phyloP scores from a whole-genome alignment of 768 basidiomycete species.

The Auriscalpium orientale region DNA sequence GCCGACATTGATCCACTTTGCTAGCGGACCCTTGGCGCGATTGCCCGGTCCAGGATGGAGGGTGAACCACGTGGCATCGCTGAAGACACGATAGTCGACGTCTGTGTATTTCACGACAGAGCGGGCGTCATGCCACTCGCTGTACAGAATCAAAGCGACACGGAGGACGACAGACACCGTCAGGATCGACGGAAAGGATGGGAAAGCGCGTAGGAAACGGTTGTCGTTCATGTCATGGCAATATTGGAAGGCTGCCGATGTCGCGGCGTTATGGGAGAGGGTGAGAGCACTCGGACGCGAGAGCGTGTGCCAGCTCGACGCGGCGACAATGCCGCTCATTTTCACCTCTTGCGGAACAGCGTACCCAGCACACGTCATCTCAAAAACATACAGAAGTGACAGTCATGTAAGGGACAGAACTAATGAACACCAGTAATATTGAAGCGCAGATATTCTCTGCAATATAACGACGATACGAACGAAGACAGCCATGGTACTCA shows the following conservation, averaged over 20 bases:
- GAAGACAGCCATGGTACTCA: neutral
- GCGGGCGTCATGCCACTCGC: conserved; percentile 82
- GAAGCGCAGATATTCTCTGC: conserved; percentile 5
- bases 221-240: neutral
- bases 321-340: too few species aligned
- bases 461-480: neutral
- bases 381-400: neutral
- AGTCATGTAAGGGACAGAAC: neutral
- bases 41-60: conserved; percentile 40
- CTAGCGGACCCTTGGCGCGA: conserved; percentile 54
- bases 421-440: conserved; percentile 4
- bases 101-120: conserved; percentile 95
- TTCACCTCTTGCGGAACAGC: too few species aligned
- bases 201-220: neutral
- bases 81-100: conserved; percentile 93
- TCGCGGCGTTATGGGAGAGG: neutral
- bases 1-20: conserved; percentile 43
- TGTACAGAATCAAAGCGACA: conserved; percentile 69
- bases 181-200: conserved; percentile 48
- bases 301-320: too few species aligned
- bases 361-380: neutral
- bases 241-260: neutral
- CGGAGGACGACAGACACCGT: conserved; percentile 50
- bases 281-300: neutral
- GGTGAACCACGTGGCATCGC: conserved; percentile 77